phyloP scores from a whole-genome alignment of 805 yeast genomes.

The Wickerhamomyces kurtzmanii region DNA sequence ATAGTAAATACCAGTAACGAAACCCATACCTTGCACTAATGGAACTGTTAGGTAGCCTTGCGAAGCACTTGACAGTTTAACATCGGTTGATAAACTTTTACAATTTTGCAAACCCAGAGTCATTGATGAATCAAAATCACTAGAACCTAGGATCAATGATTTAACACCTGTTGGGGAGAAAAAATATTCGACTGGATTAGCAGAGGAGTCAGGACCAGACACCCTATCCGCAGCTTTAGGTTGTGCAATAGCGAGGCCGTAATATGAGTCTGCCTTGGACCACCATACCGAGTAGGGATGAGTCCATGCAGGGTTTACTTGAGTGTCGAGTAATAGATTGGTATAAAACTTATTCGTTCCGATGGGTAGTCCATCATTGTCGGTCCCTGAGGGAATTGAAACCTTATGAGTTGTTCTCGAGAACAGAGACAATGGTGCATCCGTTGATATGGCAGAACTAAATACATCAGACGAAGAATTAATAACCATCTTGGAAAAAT shows the following conservation, averaged over 20 bases:
- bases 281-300: constrained; percentile 77
- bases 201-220: constrained; percentile 53
- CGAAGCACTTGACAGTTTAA: constrained; percentile 14
- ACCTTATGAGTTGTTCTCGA: constrained; percentile 17
- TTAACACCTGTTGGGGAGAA: constrained; percentile 61
- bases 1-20: constrained; percentile 57
- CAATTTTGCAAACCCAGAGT: constrained; percentile 18
- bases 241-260: constrained; percentile 64
- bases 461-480: no score
- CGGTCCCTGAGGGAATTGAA: constrained; percentile 15
- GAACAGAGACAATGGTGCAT: constrained; percentile 35
- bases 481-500: no score
- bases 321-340: constrained; percentile 57
- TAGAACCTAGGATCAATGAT: constrained; percentile 43
- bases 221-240: constrained; percentile 50
- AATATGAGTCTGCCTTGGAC: constrained; percentile 32
- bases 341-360: constrained; percentile 77
- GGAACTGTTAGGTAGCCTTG: constrained; percentile 41
- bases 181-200: constrained; percentile 45
- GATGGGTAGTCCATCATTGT: constrained; percentile 28
- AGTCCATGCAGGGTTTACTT: constrained; percentile 66
- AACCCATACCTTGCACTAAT: constrained; percentile 75
- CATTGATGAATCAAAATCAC: constrained; percentile 23
- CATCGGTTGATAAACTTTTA: constrained; percentile 24
- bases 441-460: constrained; percentile 28